Evolutionary conservation across 176 grass and related monocot genomes (phyloP).

Genomic region (Hyparrhenia diplandra): DNA sequence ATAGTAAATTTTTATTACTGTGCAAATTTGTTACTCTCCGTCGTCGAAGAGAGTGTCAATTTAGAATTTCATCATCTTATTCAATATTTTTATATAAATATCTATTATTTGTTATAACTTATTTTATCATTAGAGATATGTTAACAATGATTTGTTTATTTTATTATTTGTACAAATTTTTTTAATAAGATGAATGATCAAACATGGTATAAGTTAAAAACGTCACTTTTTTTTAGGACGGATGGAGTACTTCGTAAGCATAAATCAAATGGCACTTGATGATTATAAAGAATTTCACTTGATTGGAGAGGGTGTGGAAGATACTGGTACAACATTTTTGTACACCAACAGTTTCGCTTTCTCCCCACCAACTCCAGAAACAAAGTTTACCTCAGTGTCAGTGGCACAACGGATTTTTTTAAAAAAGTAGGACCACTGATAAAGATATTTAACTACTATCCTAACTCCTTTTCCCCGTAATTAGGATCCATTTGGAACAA

Average conservation of each 20-base stretch:
- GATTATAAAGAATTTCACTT: not conserved
- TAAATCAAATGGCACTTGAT: not conserved
- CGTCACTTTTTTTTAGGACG: no score
- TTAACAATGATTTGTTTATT: no score
- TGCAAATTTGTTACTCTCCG: not conserved
- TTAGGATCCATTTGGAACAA: not conserved
- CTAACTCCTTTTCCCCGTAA: not conserved
- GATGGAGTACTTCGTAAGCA: not conserved
- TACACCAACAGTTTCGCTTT: not conserved
- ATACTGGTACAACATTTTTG: not conserved
- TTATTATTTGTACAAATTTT: no score
- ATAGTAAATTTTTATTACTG: not conserved
- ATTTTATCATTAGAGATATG: no score
- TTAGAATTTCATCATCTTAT: no score
- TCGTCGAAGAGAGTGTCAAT: no score
- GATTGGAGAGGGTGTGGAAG: not conserved
- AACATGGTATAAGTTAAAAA: no score
- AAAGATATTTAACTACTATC: no score
- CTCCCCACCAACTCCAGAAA: not conserved
- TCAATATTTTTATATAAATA: no score
- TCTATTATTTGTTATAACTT: no score
- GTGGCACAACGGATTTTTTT: not conserved
- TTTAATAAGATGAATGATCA: no score
- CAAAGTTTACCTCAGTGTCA: not conserved
- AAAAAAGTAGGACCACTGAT: no score